These are phyloP conservation scores for Penicillium nucicola DNA, from an alignment of 495 filamentous ascomycete species.

Conservation along the genomic window DNA sequence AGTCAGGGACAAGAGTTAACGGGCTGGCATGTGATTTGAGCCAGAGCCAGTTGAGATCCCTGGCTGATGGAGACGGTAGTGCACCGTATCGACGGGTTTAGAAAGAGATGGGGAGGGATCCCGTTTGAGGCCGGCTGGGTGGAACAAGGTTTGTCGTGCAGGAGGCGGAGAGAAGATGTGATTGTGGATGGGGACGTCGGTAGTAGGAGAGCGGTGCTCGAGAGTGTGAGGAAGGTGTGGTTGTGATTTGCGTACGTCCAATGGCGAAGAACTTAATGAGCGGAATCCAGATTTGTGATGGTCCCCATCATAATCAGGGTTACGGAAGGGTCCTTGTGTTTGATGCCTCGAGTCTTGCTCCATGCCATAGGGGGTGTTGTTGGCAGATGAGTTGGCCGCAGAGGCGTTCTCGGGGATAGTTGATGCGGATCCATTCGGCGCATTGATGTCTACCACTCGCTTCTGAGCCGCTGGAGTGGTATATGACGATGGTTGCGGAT, in stretches of 20 bases:
- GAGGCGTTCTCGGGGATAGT: slow-evolving; percentile 53
- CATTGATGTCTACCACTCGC: slow-evolving; percentile 49
- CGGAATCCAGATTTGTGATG: slow-evolving; percentile 37
- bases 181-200: slow-evolving; percentile 24
- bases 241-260: slow-evolving; percentile 44
- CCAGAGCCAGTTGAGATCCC: slow-evolving; percentile 28
- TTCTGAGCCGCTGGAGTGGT: slow-evolving; percentile 53
- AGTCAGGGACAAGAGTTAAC: slow-evolving; percentile 15
- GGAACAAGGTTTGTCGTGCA: slow-evolving; percentile 36
- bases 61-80: slow-evolving; percentile 27
- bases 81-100: slow-evolving; percentile 34
- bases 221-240: slow-evolving; percentile 22
- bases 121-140: slow-evolving; percentile 23
- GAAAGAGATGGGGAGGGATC: slow-evolving; percentile 33
- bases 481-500: slow-evolving; percentile 34
- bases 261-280: slow-evolving; percentile 42
- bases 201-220: slow-evolving; percentile 26
- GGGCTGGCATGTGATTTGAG: slow-evolving; percentile 36
- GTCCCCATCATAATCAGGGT: slow-evolving; percentile 38
- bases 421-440: slow-evolving; percentile 54
- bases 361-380: slow-evolving; percentile 43
- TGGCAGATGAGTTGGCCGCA: slow-evolving; percentile 42
- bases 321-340: slow-evolving; percentile 23
- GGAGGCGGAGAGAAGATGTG: slow-evolving; percentile 38
- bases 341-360: slow-evolving; percentile 37